Conservation (phyloP, 1,284 basidiomycete species). For the Fomes fomentarius region DNA sequence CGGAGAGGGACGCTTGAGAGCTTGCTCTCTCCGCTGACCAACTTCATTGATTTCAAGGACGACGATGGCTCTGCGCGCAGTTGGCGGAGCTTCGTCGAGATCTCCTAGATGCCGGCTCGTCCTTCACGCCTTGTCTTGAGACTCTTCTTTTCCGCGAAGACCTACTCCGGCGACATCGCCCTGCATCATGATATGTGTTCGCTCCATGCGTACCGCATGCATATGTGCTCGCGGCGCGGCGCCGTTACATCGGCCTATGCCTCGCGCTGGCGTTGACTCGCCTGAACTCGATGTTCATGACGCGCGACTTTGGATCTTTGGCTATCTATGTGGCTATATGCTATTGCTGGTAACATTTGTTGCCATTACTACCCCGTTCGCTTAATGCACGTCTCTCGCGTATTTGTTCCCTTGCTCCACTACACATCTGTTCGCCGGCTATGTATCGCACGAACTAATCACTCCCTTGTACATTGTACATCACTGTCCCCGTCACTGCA, state of each 20-base stretch:
- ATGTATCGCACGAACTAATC: slow-evolving; percentile 1
- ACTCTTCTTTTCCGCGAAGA: not conserved
- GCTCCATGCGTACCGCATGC: slow-evolving; percentile 1
- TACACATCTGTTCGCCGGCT: not conserved
- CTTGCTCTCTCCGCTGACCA: slow-evolving; percentile 50
- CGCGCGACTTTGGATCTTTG: not conserved
- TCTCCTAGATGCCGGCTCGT: slow-evolving; percentile 33
- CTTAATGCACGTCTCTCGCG: slow-evolving; percentile 15
- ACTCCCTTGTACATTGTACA: slow-evolving; percentile 7
- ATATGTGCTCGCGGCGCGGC: slow-evolving; percentile 1
- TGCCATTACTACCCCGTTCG: not conserved
- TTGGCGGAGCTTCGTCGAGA: slow-evolving; percentile 68
- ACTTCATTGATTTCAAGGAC: slow-evolving; percentile 65
- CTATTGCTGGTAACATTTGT: slow-evolving; percentile 4
- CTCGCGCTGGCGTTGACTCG: slow-evolving; percentile 1
- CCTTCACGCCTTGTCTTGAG: not conserved
- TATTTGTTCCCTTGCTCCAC: not conserved
- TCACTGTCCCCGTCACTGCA: not conserved
- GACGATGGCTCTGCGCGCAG: slow-evolving; percentile 49
- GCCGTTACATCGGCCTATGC: not conserved
- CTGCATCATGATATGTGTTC: slow-evolving; percentile 6
- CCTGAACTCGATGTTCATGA: not conserved
- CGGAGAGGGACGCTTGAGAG: slow-evolving; percentile 45
- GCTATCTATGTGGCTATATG: slow-evolving; percentile 15
- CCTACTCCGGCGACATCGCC: not conserved